Conservation (phyloP, 495 filamentous ascomycete genomes). For the Cladorrhinum samala region DNA sequence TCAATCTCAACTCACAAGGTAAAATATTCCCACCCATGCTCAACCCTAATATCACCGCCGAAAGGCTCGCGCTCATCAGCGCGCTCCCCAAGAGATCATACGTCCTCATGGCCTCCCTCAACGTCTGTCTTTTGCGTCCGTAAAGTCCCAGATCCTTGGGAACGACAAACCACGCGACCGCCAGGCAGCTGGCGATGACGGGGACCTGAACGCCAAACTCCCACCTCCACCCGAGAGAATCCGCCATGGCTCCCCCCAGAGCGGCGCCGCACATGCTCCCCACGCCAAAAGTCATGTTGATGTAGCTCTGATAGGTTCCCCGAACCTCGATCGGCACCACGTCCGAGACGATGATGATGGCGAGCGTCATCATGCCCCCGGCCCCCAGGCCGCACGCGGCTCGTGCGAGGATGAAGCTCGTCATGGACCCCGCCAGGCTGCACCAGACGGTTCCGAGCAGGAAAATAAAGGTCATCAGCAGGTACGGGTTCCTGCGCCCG, state of each 20-base stretch:
- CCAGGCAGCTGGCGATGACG: slow-evolving; percentile 53
- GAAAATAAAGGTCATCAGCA: slow-evolving; percentile 59
- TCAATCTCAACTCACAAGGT: slow-evolving; percentile 36
- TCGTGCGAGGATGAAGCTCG: slow-evolving; percentile 64
- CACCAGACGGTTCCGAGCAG: slow-evolving; percentile 65
- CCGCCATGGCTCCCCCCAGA: slow-evolving; percentile 67
- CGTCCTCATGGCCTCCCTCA: slow-evolving; percentile 53
- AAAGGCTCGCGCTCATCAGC: slow-evolving; percentile 55
- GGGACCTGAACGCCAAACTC: slow-evolving; percentile 64
- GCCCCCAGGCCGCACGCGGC: slow-evolving; percentile 71
- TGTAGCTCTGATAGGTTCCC: slow-evolving; percentile 68
- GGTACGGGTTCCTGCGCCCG: slow-evolving; percentile 63
- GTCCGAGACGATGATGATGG: slow-evolving; percentile 67
- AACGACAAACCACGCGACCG: slow-evolving; percentile 50
- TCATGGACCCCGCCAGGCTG: slow-evolving; percentile 62
- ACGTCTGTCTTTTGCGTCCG: slow-evolving; percentile 40
- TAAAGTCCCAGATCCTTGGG: slow-evolving; percentile 55
- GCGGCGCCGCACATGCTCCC: slow-evolving; percentile 61
- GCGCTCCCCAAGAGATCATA: slow-evolving; percentile 65
- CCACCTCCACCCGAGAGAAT: slow-evolving; percentile 68
- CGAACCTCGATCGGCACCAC: slow-evolving; percentile 66
- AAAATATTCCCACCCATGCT: background rate
- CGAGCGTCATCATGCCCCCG: slow-evolving; percentile 66
- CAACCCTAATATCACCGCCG: slow-evolving; percentile 60
- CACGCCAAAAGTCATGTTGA: slow-evolving; percentile 62